A percentile compares a stretch with the other conserved stretches of the same genome.
Evolutionary conservation across 768 basidiomycete species (phyloP).

Genomic region (Boletus subcaerulescens): DNA sequence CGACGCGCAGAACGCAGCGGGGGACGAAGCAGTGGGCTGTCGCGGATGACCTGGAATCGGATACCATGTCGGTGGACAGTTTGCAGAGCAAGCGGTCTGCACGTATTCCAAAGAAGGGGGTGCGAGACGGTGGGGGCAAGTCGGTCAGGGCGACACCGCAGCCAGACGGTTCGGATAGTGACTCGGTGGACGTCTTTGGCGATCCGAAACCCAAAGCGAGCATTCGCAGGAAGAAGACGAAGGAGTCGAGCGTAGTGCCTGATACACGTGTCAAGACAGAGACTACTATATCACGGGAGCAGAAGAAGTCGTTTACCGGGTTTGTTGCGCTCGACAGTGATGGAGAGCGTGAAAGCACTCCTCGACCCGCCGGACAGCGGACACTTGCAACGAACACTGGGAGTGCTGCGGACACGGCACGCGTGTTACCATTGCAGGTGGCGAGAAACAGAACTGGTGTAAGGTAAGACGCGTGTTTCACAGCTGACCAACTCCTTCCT

Average conservation of each 20-base stretch:
- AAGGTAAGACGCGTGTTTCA: conserved; percentile 11
- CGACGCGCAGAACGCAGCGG: conserved; percentile 1
- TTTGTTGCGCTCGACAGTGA: conserved; percentile 4
- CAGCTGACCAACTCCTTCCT: not conserved
- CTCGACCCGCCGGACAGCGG: conserved; percentile 18
- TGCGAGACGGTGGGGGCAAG: not conserved
- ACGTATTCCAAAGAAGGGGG: conserved; percentile 1
- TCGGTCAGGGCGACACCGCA: not conserved
- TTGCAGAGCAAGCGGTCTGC: conserved; percentile 7
- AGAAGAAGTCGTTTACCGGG: not conserved
- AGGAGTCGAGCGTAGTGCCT: not conserved
- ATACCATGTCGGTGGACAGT: conserved; percentile 31
- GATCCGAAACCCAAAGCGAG: not conserved
- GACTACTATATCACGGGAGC: not conserved
- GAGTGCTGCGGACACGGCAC: not conserved
- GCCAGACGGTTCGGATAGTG: conserved; percentile 2
- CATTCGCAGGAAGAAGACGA: not conserved
- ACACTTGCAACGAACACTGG: not conserved
- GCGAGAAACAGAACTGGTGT: conserved; percentile 13
- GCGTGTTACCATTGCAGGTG: conserved; percentile 15
- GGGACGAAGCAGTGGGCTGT: not conserved
- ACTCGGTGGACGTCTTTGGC: not conserved
- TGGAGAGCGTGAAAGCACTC: conserved; percentile 21
- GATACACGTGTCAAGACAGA: not conserved
- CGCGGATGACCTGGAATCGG: conserved; percentile 19